Percentiles rank a stretch among this genome's conserved stretches.
These are phyloP conservation scores for Lyophyllum atratum DNA, from an alignment of 768 basidiomycete genomes.

Conservation along the genomic window DNA sequence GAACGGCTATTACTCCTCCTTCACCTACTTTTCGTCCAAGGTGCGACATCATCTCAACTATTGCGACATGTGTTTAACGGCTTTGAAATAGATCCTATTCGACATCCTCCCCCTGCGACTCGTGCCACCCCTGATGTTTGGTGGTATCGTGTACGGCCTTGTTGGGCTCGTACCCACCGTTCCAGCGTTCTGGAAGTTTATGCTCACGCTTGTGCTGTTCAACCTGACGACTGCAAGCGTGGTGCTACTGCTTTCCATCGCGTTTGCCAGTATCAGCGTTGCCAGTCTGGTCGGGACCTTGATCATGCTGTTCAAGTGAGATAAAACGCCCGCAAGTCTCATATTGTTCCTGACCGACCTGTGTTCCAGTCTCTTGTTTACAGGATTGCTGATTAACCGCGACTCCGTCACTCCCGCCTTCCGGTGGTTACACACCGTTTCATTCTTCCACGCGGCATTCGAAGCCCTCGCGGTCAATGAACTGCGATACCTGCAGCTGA, in stretches of 20 bases:
- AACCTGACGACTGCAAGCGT: slow-evolving; percentile 95
- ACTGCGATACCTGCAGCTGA: slow-evolving; percentile 88
- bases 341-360: slow-evolving; percentile 1
- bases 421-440: slow-evolving; percentile 86
- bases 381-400: slow-evolving; percentile 93
- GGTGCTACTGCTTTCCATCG: slow-evolving; percentile 87
- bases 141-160: slow-evolving; percentile 92
- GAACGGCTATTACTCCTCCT: slow-evolving; percentile 97
- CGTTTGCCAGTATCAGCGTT: slow-evolving; percentile 82
- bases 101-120: slow-evolving; percentile 94
- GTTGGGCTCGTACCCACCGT: slow-evolving; percentile 94
- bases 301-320: slow-evolving; percentile 98
- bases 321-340: not conserved
- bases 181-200: slow-evolving; percentile 95
- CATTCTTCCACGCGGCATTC: slow-evolving; percentile 99
- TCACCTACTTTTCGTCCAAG: slow-evolving; percentile 97
- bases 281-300: slow-evolving; percentile 94
- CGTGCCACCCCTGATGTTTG: slow-evolving; percentile 93
- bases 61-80: not conserved
- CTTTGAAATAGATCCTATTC: slow-evolving; percentile 71
- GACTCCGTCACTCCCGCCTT: slow-evolving; percentile 74
- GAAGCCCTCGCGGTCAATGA: slow-evolving; percentile 99
- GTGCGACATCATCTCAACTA: slow-evolving; percentile 29
- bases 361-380: slow-evolving; percentile 79
- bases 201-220: slow-evolving; percentile 93